phyloP scores from a whole-genome alignment of 1,284 basidiomycete species.

The Cryptococcus sp. region DNA sequence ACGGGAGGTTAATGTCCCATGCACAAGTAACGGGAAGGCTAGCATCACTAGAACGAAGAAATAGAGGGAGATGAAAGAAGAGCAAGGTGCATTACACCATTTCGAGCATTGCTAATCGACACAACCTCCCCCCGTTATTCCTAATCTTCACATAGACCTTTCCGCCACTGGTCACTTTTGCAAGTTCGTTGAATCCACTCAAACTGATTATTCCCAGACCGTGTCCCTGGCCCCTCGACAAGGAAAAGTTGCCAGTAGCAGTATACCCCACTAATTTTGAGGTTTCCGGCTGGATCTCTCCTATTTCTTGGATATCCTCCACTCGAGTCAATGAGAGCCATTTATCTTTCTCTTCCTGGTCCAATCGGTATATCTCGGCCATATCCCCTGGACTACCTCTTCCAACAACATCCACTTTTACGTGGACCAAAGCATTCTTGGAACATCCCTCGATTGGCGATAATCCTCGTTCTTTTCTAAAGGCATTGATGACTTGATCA shows the following conservation, averaged over 20 bases:
- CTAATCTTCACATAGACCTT: conserved; percentile 48
- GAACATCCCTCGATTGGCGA: conserved; percentile 53
- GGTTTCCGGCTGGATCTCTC: conserved; percentile 47
- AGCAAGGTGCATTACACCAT: too few relatives aligned
- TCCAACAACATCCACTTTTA: conserved; percentile 58
- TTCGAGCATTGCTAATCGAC: conserved; percentile 40
- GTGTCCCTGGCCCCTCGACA: conserved; percentile 67
- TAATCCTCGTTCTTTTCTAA: conserved; percentile 57
- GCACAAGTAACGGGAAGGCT: too few relatives aligned
- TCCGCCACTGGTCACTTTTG: conserved; percentile 39
- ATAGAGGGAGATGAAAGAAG: too few relatives aligned
- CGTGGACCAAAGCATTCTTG: conserved; percentile 59
- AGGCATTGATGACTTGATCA: conserved; percentile 58
- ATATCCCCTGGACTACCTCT: conserved; percentile 70
- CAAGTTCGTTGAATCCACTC: conserved; percentile 52
- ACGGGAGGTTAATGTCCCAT: too few relatives aligned
- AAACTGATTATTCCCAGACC: conserved; percentile 68
- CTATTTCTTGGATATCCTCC: conserved; percentile 48
- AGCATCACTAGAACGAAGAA: too few relatives aligned
- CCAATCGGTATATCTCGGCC: conserved; percentile 62
- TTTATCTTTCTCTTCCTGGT: conserved; percentile 52
- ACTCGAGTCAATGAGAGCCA: conserved; percentile 50
- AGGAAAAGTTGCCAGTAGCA: conserved; percentile 71
- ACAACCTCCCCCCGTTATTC: conserved; percentile 49
- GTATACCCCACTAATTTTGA: conserved; percentile 67